These are phyloP conservation scores for Xylaria flabelliformis DNA, from an alignment of 495 filamentous ascomycete species.

Conservation along the genomic window DNA sequence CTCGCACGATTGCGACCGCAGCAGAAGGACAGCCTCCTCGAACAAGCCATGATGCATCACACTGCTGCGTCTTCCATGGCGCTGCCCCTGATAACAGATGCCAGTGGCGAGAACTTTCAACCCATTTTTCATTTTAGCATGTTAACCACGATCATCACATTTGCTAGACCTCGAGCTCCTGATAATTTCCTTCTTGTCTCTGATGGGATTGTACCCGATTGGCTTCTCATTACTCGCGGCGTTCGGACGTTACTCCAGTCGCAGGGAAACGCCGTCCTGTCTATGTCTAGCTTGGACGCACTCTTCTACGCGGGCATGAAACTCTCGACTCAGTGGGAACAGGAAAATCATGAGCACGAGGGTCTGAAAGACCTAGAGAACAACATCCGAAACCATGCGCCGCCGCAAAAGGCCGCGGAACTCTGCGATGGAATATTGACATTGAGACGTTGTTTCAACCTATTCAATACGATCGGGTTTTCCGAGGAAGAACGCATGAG, in stretches of 20 bases:
- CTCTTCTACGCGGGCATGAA: slow-evolving; percentile 42
- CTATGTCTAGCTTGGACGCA: slow-evolving; percentile 35
- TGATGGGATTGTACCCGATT: slow-evolving; percentile 49
- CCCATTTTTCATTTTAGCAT: slow-evolving; percentile 60
- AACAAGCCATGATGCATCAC: slow-evolving; percentile 57
- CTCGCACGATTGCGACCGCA: slow-evolving; percentile 50
- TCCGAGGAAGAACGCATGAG: slow-evolving; percentile 35
- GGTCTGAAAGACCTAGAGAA: slow-evolving; percentile 34
- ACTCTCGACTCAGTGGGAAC: slow-evolving; percentile 28
- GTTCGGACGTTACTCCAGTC: slow-evolving; percentile 45
- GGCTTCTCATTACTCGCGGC: slow-evolving; percentile 48
- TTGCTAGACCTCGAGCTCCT: slow-evolving; percentile 54
- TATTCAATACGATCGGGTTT: slow-evolving; percentile 26
- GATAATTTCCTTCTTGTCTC: slow-evolving; percentile 50
- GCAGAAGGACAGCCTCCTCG: slow-evolving; percentile 48
- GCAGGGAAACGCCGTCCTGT: slow-evolving; percentile 31
- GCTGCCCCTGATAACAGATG: slow-evolving; percentile 51
- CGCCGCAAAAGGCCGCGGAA: slow-evolving; percentile 28
- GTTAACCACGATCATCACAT: slow-evolving; percentile 55
- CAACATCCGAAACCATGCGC: slow-evolving; percentile 26
- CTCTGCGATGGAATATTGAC: slow-evolving; percentile 30
- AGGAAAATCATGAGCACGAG: slow-evolving; percentile 30
- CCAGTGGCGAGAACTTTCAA: slow-evolving; percentile 56
- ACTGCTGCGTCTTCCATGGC: slow-evolving; percentile 54
- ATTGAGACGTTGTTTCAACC: slow-evolving; percentile 33